phyloP scores from a whole-genome alignment of 2,329 filamentous ascomycete genomes.

The Pseudogymnoascus sp. region DNA sequence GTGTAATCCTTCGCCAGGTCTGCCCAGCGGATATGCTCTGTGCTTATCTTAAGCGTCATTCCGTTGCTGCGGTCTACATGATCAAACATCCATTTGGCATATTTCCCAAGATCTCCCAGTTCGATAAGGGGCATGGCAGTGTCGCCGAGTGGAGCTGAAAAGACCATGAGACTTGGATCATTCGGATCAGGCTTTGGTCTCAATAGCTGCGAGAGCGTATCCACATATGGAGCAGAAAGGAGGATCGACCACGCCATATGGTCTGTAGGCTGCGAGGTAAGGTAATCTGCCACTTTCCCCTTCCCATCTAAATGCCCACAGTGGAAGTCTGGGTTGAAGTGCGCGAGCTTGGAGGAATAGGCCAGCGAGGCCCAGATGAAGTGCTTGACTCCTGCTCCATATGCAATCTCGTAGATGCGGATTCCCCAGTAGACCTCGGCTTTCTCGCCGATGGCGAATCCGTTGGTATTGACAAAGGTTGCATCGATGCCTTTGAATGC shows the following conservation, averaged over 20 bases:
- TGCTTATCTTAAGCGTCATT: slow-evolving; percentile 18
- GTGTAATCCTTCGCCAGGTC: slow-evolving; percentile 14
- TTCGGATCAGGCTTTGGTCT: slow-evolving; percentile 12
- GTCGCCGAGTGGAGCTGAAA: slow-evolving; percentile 8
- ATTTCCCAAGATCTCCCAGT: slow-evolving; percentile 17
- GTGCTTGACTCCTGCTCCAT: slow-evolving; percentile 16
- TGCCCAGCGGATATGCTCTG: slow-evolving; percentile 16
- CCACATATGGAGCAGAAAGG: slow-evolving; percentile 21
- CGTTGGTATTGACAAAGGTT: slow-evolving; percentile 22
- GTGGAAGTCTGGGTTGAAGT: slow-evolving; percentile 14
- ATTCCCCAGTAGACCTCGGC: slow-evolving; percentile 21
- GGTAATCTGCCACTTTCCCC: slow-evolving; percentile 18
- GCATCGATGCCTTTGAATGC: slow-evolving; percentile 18
- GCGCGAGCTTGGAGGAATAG: slow-evolving; percentile 13
- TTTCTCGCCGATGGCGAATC: slow-evolving; percentile 24
- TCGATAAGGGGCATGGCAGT: slow-evolving; percentile 16
- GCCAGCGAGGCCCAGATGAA: slow-evolving; percentile 18
- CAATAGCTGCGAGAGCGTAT: slow-evolving; percentile 16
- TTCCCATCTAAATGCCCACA: slow-evolving; percentile 21
- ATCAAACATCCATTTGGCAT: slow-evolving; percentile 21
- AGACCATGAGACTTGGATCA: slow-evolving; percentile 13
- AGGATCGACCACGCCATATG: slow-evolving; percentile 21
- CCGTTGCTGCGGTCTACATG: slow-evolving; percentile 17
- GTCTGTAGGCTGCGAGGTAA: slow-evolving; percentile 13
- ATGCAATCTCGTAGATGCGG: slow-evolving; percentile 21